These are phyloP conservation scores for Wilcoxina mikolae DNA, from an alignment of 495 filamentous ascomycete species.

Conservation along the genomic window DNA sequence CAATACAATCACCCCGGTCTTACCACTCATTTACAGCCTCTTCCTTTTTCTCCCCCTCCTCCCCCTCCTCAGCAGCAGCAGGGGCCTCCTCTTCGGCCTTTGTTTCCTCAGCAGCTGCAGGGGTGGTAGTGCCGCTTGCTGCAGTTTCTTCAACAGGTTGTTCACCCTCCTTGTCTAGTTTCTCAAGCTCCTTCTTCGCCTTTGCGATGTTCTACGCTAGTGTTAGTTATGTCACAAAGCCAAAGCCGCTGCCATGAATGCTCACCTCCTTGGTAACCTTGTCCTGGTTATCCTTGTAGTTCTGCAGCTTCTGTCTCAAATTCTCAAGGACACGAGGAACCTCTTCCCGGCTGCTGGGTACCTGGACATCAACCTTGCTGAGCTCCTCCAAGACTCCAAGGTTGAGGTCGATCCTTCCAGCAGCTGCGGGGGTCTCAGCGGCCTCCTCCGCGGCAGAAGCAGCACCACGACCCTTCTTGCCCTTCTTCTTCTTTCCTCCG, in stretches of 20 bases:
- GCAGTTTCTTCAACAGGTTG: background rate
- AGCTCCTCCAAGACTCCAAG: slow-evolving; percentile 85
- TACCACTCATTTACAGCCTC: background rate
- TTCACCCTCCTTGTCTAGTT: slow-evolving; percentile 29
- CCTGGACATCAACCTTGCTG: slow-evolving; percentile 62
- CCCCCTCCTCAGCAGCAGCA: background rate
- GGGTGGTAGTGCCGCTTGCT: background rate
- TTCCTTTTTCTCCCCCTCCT: background rate
- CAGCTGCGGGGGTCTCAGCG: slow-evolving; percentile 32
- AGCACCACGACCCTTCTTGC: slow-evolving; percentile 45
- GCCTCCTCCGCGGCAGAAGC: slow-evolving; percentile 27
- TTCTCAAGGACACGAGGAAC: slow-evolving; percentile 67
- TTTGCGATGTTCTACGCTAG: slow-evolving; percentile 50
- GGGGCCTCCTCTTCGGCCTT: too few species aligned
- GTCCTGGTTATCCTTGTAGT: slow-evolving; percentile 85
- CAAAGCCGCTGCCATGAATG: slow-evolving; percentile 11
- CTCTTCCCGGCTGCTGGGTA: slow-evolving; percentile 70
- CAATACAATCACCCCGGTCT: too few species aligned
- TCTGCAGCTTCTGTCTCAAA: slow-evolving; percentile 75
- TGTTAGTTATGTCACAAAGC: slow-evolving; percentile 8
- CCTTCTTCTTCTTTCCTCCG: slow-evolving; percentile 78
- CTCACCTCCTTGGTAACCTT: slow-evolving; percentile 81
- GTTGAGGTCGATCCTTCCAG: slow-evolving; percentile 67
- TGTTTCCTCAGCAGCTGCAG: background rate
- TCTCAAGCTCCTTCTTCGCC: slow-evolving; percentile 49